Evolutionary conservation across 257 asterid genomes (phyloP), one percentile per base, ranked within the genome.

Genomic region (Hygrophila difformis): DNA sequence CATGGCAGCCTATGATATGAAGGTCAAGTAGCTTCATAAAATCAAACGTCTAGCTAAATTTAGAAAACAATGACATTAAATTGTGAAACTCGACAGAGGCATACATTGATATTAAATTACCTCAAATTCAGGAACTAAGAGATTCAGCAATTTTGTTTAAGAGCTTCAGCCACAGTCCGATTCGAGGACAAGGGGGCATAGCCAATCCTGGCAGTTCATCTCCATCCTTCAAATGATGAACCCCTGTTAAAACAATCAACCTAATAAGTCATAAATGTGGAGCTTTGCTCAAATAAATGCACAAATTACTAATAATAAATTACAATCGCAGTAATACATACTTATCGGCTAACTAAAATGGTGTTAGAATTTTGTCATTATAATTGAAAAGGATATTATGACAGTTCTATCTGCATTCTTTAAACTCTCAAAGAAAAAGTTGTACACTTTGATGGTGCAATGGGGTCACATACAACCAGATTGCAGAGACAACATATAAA

Each of bases 131-230:
- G 97, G 95, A 33, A 88, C 37, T 29, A 88, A 74, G 86, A 40
- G 88, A 66, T 29, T 73, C 65, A 18, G 97, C 95, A 57, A 84
- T 69, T 67, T 87, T 81, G 75, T 74, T 84, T 70, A 88, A 67
- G 42, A 81, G 94, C 49, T 73, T 39, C 53, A 88, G 63, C 97
- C 95, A 88, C 1, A 81, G 78, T 1, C 93, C 95, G 31, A 88
- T 88, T 36, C 95, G 75, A 2, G 97, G 93, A 73, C 74, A 76
- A 10, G 97, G 97, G 6, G 94, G 95, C 1, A 88, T 95, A 0
- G 94, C 97, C 97, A 95, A 88, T 55, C 94, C 86, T 0, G 95
- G 94, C 22, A 68, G 68, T 49, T 61, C 84, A 65, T 88, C 95
- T 36, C 95, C 95, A 38, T 81, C 94, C 65, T 66, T 81, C 60